Percentiles rank a stretch among this genome's conserved stretches.
These are phyloP conservation scores for Teratosphaeria gauchensis DNA, from an alignment of 2,329 filamentous ascomycete species.

Conservation along the genomic window DNA sequence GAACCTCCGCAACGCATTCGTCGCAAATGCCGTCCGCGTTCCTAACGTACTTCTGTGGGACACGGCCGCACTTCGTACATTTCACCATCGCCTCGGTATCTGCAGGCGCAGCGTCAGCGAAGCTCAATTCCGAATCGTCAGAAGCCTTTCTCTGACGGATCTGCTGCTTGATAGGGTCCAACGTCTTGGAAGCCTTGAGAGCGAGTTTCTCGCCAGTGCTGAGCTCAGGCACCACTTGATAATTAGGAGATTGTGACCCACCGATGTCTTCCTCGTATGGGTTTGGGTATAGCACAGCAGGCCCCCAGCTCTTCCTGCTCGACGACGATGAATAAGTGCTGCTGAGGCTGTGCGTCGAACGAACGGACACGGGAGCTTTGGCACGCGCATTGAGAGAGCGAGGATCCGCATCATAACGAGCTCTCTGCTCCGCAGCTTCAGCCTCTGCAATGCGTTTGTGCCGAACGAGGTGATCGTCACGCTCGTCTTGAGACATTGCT, in stretches of 20 bases:
- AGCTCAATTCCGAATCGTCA: constrained; percentile 1
- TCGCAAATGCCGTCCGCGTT: not conserved
- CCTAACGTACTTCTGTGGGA: not conserved
- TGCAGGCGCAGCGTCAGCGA: not conserved
- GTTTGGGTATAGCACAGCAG: not conserved
- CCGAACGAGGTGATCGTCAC: not conserved
- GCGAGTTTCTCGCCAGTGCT: not conserved
- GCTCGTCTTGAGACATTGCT: constrained; percentile 1
- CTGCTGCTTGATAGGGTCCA: not conserved
- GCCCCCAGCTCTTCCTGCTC: not conserved
- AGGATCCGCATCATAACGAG: not conserved
- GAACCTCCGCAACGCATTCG: not conserved
- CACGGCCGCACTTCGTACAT: not conserved
- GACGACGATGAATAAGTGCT: not conserved
- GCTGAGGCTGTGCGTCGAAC: not conserved
- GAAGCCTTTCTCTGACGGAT: not conserved
- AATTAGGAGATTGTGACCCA: not conserved
- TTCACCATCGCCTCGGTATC: not conserved
- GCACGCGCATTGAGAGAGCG: not conserved
- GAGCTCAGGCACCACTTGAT: not conserved
- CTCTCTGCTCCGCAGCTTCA: not conserved
- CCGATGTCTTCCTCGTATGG: not conserved
- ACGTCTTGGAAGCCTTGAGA: not conserved
- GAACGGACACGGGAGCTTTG: not conserved
- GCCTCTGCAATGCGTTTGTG: not conserved